These are phyloP conservation scores for Oldenlandia corymbosa DNA, from an alignment of 257 asterid genomes.

Conservation along the genomic window DNA sequence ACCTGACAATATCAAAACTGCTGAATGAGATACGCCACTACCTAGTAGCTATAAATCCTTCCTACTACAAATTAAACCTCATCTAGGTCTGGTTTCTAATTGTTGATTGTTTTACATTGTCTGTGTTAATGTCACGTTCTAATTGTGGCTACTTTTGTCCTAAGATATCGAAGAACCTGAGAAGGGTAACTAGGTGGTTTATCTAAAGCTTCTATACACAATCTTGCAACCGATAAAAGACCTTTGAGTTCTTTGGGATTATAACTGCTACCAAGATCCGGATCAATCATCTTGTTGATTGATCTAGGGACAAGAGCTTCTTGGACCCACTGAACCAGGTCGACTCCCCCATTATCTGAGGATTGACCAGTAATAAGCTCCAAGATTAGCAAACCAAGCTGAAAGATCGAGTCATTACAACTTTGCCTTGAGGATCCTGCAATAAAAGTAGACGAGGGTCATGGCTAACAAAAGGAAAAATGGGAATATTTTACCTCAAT, in stretches of 20 bases:
- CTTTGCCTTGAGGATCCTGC: constrained; percentile 46
- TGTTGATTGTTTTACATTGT: background rate
- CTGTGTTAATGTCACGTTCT: background rate
- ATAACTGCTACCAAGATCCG: constrained; percentile 74
- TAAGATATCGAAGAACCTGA: constrained; percentile 71
- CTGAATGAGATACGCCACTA: too few species aligned
- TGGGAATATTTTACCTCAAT: too few species aligned
- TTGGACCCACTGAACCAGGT: constrained; percentile 69
- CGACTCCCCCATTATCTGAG: constrained; percentile 60
- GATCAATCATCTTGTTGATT: constrained; percentile 67
- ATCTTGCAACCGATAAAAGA: constrained; percentile 68
- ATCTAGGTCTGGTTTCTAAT: background rate
- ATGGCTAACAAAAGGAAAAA: background rate
- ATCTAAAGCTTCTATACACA: constrained; percentile 55
- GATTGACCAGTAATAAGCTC: constrained; percentile 93
- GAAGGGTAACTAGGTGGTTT: constrained; percentile 37
- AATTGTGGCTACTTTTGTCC: constrained; percentile 41
- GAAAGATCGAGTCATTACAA: constrained; percentile 55
- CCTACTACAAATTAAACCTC: background rate
- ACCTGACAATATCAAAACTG: too few species aligned
- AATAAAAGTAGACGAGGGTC: constrained; percentile 10
- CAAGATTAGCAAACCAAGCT: constrained; percentile 73
- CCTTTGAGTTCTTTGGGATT: constrained; percentile 51
- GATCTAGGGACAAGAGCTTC: constrained; percentile 46
- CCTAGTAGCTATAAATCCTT: too few species aligned